Percentiles rank a stretch among this genome's conserved stretches.
Conservation (phyloP, 2,329 filamentous ascomycete genomes). For the Gremmenia infestans region DNA sequence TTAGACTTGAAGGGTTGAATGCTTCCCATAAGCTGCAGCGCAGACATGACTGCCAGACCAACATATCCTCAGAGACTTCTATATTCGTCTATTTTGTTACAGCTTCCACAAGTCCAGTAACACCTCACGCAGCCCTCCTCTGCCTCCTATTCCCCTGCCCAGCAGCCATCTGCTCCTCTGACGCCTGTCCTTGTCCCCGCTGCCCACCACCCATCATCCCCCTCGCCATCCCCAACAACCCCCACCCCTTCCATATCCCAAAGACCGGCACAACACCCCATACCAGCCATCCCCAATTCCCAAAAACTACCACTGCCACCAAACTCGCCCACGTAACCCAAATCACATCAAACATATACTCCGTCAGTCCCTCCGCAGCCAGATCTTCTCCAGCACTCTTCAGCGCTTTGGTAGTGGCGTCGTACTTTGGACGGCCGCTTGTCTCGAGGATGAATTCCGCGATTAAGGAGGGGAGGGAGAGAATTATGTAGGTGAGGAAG, state of each 20-base stretch:
- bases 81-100: not conserved
- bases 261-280: constrained; percentile 38
- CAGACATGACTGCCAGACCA: no score
- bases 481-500: constrained; percentile 61
- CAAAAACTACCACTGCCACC: constrained; percentile 67
- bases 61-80: no score
- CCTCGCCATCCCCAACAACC: constrained; percentile 30
- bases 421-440: constrained; percentile 71
- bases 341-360: constrained; percentile 96
- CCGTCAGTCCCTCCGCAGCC: constrained; percentile 79
- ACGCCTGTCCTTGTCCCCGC: constrained; percentile 22
- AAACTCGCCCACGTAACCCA: constrained; percentile 89
- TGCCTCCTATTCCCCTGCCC: constrained; percentile 30
- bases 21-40: not conserved
- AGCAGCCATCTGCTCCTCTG: constrained; percentile 24
- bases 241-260: constrained; percentile 31
- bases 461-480: constrained; percentile 69
- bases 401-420: constrained; percentile 48
- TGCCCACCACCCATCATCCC: constrained; percentile 31
- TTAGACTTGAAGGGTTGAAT: not conserved
- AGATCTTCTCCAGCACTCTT: constrained; percentile 81
- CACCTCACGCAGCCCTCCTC: constrained; percentile 26
- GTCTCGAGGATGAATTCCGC: constrained; percentile 85
- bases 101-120: not conserved
- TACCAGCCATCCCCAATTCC: constrained; percentile 72